Evolutionary conservation across 2,329 filamentous ascomycete genomes (phyloP).

Genomic region (Botrytis deweyae): DNA sequence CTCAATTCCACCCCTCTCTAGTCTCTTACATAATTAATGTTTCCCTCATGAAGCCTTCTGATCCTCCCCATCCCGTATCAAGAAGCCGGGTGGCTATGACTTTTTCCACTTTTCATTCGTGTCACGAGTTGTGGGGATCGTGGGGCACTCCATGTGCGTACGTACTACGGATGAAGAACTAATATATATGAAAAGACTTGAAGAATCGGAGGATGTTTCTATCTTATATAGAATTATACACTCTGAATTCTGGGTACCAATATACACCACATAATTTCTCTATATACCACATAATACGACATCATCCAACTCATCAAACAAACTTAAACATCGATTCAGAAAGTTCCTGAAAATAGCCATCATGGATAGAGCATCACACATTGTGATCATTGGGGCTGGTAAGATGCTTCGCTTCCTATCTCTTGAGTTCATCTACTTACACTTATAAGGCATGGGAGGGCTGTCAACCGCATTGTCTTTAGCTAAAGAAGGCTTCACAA

Average conservation of each 20-base stretch:
- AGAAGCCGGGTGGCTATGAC: slow-evolving; percentile 13
- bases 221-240: background rate
- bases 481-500: slow-evolving; percentile 71
- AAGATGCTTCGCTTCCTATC: slow-evolving; percentile 25
- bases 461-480: slow-evolving; percentile 69
- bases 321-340: background rate
- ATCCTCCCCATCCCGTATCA: background rate
- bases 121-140: slow-evolving; percentile 5
- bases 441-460: slow-evolving; percentile 69
- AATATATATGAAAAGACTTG: background rate
- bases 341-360: background rate
- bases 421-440: background rate
- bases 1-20: background rate
- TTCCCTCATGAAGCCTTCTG: background rate
- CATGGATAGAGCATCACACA: slow-evolving; percentile 28
- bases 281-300: background rate
- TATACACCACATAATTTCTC: background rate
- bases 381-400: slow-evolving; percentile 52
- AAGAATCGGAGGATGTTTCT: background rate
- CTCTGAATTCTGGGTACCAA: background rate
- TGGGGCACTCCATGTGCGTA: slow-evolving; percentile 9
- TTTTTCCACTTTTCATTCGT: slow-evolving; percentile 1
- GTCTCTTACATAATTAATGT: background rate
- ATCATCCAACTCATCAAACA: background rate
- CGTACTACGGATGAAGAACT: background rate